Percentiles rank a stretch among this genome's conserved stretches.
phyloP scores from a whole-genome alignment of 257 asterid genomes.

The Solanum clarkiae region DNA sequence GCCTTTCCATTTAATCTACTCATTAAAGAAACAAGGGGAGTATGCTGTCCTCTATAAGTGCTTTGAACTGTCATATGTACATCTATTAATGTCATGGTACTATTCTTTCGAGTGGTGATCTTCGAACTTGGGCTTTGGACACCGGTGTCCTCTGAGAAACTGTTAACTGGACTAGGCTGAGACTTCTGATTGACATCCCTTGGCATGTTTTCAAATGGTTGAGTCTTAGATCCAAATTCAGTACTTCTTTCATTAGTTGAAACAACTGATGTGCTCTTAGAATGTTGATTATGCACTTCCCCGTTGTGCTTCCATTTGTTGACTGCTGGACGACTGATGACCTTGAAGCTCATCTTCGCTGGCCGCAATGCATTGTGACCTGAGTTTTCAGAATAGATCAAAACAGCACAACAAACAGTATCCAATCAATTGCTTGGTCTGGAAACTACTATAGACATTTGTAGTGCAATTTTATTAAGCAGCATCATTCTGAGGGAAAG shows the following conservation, averaged over 20 bases:
- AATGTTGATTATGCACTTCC: background rate
- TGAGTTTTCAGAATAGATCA: background rate
- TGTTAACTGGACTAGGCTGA: background rate
- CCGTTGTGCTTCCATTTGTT: background rate
- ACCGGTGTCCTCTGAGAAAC: background rate
- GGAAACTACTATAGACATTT: background rate
- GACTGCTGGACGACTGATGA: constrained; percentile 7
- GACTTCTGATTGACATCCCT: background rate
- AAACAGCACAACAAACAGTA: background rate
- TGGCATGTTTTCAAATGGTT: constrained; percentile 4
- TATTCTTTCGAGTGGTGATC: background rate
- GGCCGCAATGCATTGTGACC: background rate
- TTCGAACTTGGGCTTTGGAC: background rate
- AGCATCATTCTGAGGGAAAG: background rate
- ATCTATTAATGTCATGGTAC: constrained; percentile 18
- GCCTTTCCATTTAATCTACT: constrained; percentile 29
- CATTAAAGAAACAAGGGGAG: constrained; percentile 40
- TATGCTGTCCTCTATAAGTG: constrained; percentile 18
- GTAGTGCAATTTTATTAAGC: background rate
- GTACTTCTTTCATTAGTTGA: background rate
- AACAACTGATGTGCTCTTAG: background rate
- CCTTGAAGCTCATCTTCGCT: background rate
- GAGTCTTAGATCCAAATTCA: background rate
- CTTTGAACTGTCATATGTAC: constrained; percentile 33
- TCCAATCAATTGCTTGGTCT: background rate